phyloP scores from a whole-genome alignment of 345 rosid genomes.

The Nephelium lappaceum region DNA sequence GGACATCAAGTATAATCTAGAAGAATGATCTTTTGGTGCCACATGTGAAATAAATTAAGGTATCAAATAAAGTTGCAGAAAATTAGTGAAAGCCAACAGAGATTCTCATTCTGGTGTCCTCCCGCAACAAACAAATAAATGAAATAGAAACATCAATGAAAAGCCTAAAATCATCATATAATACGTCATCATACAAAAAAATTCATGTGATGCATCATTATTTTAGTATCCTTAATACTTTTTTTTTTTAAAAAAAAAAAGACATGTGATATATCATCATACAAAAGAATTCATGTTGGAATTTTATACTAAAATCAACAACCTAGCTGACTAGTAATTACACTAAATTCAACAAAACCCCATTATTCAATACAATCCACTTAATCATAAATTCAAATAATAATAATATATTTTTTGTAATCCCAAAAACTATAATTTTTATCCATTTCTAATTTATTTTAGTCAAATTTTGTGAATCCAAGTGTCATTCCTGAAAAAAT shows the following conservation, averaged over 20 bases:
- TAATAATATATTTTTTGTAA: too few relatives aligned
- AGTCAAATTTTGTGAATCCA: too few relatives aligned
- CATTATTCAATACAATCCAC: too few relatives aligned
- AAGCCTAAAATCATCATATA: background rate
- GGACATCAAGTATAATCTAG: background rate
- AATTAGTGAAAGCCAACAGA: slow-evolving; percentile 4
- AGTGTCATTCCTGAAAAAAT: background rate
- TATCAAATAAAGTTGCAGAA: background rate
- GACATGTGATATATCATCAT: background rate
- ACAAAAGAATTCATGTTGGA: slow-evolving; percentile 12
- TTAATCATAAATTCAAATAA: too few relatives aligned
- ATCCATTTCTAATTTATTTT: background rate
- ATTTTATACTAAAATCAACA: too few relatives aligned
- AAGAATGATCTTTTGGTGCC: background rate
- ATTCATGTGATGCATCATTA: slow-evolving; percentile 17
- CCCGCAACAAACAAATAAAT: background rate
- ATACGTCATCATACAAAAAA: background rate
- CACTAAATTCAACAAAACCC: too few relatives aligned
- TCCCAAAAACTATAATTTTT: too few relatives aligned
- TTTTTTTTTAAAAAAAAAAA: too few relatives aligned
- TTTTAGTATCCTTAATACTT: background rate
- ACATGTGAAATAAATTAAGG: background rate
- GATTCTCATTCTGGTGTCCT: slow-evolving; percentile 22
- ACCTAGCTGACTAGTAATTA: too few relatives aligned
- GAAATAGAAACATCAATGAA: background rate